These are phyloP conservation scores for Ogataea paradorogensis DNA, from an alignment of 805 yeast genomes.

Conservation along the genomic window DNA sequence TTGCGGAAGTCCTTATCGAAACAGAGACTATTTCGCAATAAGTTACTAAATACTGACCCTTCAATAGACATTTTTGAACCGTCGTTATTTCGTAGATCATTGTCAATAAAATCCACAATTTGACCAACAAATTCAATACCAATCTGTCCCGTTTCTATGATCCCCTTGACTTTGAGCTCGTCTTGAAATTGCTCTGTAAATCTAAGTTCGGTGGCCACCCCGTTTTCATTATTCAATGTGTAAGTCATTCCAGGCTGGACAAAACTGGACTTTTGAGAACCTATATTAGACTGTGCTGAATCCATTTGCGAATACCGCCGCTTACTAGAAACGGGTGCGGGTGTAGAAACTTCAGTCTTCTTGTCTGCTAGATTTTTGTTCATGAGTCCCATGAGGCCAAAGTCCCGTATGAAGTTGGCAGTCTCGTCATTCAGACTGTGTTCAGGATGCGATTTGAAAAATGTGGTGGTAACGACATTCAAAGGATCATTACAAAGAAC, in stretches of 20 bases:
- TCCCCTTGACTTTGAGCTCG: conserved; percentile 19
- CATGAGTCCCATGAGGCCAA: conserved; percentile 28
- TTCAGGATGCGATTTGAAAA: conserved; percentile 27
- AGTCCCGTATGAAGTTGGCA: conserved; percentile 19
- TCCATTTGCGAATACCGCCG: conserved; percentile 20
- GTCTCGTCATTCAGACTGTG: conserved; percentile 21
- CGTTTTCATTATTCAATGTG: conserved; percentile 14
- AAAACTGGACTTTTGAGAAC: conserved; percentile 21
- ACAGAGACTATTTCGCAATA: conserved; percentile 29
- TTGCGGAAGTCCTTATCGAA: conserved; percentile 24
- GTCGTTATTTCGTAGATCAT: conserved; percentile 28
- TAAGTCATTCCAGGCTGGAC: conserved; percentile 26
- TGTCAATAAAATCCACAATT: conserved; percentile 29
- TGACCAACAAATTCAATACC: conserved; percentile 28
- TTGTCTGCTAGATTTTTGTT: conserved; percentile 25
- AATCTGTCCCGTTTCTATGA: conserved; percentile 21
- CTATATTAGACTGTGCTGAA: not conserved
- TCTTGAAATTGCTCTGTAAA: conserved; percentile 21
- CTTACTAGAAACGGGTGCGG: conserved; percentile 12
- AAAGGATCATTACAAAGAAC: conserved; percentile 18
- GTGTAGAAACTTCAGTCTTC: conserved; percentile 5
- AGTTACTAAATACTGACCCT: conserved; percentile 30
- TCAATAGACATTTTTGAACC: conserved; percentile 26
- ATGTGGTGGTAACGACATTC: conserved; percentile 20
- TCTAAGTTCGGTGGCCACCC: conserved; percentile 15